Base-by-base conservation (phyloP, 1,139 yeast species). In the Diutina siamensis region DNA sequence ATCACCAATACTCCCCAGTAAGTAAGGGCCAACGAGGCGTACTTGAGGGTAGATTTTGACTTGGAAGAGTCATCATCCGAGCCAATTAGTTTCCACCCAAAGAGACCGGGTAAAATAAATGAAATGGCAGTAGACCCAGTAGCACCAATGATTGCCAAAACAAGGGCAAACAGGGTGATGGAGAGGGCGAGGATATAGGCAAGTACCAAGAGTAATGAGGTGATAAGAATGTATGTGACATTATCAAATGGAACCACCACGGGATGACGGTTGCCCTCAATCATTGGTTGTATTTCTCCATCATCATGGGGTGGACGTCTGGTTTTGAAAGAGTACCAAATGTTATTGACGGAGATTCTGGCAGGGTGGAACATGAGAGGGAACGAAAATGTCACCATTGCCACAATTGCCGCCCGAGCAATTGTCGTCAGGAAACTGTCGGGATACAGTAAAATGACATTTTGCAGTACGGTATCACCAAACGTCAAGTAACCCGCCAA, bases 351-450 rank as follows among this genome's bases (percentile, higher is more conserved):
- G 1, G 97, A 85, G 27, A 86, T 80, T 48, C 98, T 70, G 44
- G 95, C 85, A 1, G 98, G 98, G 59, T 89, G 95, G 57, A 87
- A 76, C 82, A 89, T 84, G 53, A 92, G 71, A 18, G 98, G 98
- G 65, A 83, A 92, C 7, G 95, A 84, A 51, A 92, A 75, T 12
- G 85, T 65, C 38, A 94, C 94, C 83, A 92, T 79, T 40, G 84
- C 67, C 1, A 85, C 94, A 50, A 92, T 76, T 35, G 88, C 76
- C 19, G 78, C 67, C 50, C 92, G 76, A 10, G 94, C 97, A 45
- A 86, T 56, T 10, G 76, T 72, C 3, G 85, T 71, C 44, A 73
- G 56, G 45, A 70, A 55, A 41, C 69, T 71, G 4, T 65, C 63
- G 38, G 80, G 69, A 56, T 80, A 82, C 67, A 75, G 80, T 52